phyloP scores from a whole-genome alignment of 2,329 filamentous ascomycete species.

The Aspergillus latus region DNA sequence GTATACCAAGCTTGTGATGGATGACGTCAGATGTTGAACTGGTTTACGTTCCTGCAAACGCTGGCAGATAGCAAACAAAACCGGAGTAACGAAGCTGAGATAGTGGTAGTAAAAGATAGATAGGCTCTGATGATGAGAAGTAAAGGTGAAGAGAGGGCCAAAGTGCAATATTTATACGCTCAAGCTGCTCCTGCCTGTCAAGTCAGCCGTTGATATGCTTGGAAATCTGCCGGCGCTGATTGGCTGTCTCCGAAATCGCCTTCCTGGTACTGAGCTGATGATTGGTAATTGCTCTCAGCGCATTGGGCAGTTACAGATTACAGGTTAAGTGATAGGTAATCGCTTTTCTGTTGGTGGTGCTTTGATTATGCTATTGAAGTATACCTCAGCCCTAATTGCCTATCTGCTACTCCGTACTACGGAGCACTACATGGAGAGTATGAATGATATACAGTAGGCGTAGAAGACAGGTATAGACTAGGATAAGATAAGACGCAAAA shows the following conservation, averaged over 20 bases:
- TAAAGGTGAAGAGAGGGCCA: background rate
- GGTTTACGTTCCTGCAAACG: background rate
- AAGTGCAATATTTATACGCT: conserved; percentile 7
- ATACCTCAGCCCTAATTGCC: background rate
- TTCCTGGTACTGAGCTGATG: background rate
- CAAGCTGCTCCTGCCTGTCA: background rate
- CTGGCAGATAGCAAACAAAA: background rate
- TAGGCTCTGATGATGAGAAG: background rate
- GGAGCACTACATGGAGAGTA: background rate
- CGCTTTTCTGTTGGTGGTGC: background rate
- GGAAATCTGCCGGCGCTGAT: conserved; percentile 10
- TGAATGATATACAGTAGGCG: no score
- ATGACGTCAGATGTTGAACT: conserved; percentile 9
- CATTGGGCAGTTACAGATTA: background rate
- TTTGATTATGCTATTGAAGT: background rate
- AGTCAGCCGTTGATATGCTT: conserved; percentile 9
- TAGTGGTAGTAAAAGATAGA: background rate
- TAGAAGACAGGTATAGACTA: background rate
- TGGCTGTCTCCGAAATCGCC: background rate
- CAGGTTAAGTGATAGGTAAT: background rate
- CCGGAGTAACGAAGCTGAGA: background rate
- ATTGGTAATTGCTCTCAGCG: conserved; percentile 12
- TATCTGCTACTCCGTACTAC: background rate
- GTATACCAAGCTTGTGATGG: background rate
- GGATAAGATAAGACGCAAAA: background rate